These are phyloP conservation scores for Trichoderma aggressivum DNA, from an alignment of 2,329 filamentous ascomycete species.

Conservation along the genomic window DNA sequence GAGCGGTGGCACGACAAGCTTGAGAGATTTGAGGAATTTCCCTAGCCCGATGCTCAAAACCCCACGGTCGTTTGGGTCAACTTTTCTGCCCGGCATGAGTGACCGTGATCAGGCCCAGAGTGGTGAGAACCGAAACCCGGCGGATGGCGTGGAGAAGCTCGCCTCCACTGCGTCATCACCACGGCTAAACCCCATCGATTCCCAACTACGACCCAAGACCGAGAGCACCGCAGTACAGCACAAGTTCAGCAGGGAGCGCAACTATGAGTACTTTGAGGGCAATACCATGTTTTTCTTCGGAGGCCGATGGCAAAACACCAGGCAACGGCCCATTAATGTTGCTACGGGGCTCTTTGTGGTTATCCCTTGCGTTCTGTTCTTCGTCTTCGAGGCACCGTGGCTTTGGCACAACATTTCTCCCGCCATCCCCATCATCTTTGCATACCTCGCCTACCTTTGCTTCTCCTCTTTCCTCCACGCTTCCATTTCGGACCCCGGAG, in stretches of 20 bases:
- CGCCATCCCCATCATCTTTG: constrained; percentile 84
- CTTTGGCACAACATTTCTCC: constrained; percentile 84
- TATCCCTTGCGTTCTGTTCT: constrained; percentile 77
- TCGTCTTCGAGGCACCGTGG: constrained; percentile 79
- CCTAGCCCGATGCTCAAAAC: constrained; percentile 64
- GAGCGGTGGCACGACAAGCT: constrained; percentile 60
- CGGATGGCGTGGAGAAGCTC: constrained; percentile 75
- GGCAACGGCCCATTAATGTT: constrained; percentile 83
- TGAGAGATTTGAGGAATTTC: constrained; percentile 49
- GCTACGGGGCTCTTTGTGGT: constrained; percentile 78
- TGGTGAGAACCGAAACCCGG: constrained; percentile 53
- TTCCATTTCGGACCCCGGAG: constrained; percentile 86
- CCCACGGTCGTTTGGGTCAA: constrained; percentile 72
- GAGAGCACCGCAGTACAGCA: constrained; percentile 30
- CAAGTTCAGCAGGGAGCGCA: constrained; percentile 42
- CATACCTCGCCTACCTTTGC: constrained; percentile 86
- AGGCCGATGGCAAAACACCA: constrained; percentile 83
- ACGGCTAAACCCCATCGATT: constrained; percentile 51
- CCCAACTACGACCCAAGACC: constrained; percentile 23
- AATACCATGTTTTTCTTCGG: constrained; percentile 88
- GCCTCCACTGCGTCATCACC: constrained; percentile 82
- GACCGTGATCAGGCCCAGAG: constrained; percentile 40
- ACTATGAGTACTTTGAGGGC: constrained; percentile 89
- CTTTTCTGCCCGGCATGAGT: constrained; percentile 62
- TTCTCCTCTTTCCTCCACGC: constrained; percentile 93